Evolutionary conservation across 305 asterid genomes (phyloP).

Genomic region (Fraxinus greggii): DNA sequence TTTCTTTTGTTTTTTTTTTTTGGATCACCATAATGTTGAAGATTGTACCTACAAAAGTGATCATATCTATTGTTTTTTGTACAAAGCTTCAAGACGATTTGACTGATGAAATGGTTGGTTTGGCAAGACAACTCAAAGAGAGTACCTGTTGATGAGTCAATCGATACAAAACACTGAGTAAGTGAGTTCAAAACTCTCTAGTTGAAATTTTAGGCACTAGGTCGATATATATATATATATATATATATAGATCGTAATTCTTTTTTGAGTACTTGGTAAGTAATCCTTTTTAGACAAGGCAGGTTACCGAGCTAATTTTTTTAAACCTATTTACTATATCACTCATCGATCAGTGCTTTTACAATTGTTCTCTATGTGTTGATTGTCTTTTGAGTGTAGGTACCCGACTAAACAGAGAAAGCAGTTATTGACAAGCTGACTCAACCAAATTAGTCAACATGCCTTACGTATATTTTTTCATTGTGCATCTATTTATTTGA

Average conservation of each 20-base stretch:
- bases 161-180: conserved; percentile 74
- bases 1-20: conserved; percentile 11
- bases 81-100: conserved; percentile 87
- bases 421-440: no score
- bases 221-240: neutral
- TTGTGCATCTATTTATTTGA: no score
- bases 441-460: no score
- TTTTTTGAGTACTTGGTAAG: neutral
- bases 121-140: conserved; percentile 83
- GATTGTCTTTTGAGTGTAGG: conserved; percentile 37
- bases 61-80: conserved; percentile 24
- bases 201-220: neutral
- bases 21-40: conserved; percentile 3
- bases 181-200: conserved; percentile 37
- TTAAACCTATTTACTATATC: neutral
- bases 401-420: conserved; percentile 81
- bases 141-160: conserved; percentile 74
- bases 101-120: conserved; percentile 87
- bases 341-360: neutral
- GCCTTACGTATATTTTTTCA: no score
- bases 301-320: neutral
- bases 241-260: neutral
- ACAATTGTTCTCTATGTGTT: neutral
- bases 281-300: neutral
- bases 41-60: conserved; percentile 7